Percentiles rank a stretch among this genome's conserved stretches.
These are phyloP conservation scores for Beauveria varroae DNA, from an alignment of 2,329 filamentous ascomycete species.

Conservation along the genomic window DNA sequence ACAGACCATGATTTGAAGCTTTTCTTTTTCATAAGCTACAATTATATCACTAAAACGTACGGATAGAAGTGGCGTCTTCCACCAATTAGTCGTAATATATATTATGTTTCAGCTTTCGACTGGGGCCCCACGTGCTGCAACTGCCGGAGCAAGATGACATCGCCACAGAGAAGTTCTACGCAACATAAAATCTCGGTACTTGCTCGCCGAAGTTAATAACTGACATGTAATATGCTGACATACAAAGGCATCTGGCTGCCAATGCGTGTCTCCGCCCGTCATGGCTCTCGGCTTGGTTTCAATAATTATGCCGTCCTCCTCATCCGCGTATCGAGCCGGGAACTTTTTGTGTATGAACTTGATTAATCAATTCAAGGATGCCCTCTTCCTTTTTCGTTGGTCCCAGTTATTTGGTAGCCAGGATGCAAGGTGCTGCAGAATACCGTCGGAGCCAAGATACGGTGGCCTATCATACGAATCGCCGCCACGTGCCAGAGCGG, in stretches of 20 bases:
- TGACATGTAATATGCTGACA: background rate
- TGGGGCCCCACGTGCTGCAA: slow-evolving; percentile 6
- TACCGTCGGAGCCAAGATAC: background rate
- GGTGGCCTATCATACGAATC: background rate
- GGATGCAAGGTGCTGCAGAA: background rate
- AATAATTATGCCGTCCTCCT: background rate
- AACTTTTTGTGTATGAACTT: background rate
- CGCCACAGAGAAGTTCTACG: no score
- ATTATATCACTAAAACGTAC: no score
- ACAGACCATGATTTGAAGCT: no score
- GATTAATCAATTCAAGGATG: background rate
- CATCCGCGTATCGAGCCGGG: background rate
- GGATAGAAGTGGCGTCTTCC: no score
- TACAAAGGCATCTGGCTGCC: background rate
- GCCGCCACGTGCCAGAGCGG: background rate
- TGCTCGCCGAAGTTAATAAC: background rate
- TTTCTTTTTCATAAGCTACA: no score
- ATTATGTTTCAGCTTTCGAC: slow-evolving; percentile 1
- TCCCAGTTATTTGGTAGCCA: background rate
- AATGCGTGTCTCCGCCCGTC: background rate
- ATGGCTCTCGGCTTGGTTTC: background rate
- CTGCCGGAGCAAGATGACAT: background rate
- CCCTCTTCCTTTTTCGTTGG: background rate
- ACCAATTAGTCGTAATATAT: no score
- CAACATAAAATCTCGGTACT: background rate